Conservation (phyloP, 164 flowering plant species). For the Umbellularia californica region DNA sequence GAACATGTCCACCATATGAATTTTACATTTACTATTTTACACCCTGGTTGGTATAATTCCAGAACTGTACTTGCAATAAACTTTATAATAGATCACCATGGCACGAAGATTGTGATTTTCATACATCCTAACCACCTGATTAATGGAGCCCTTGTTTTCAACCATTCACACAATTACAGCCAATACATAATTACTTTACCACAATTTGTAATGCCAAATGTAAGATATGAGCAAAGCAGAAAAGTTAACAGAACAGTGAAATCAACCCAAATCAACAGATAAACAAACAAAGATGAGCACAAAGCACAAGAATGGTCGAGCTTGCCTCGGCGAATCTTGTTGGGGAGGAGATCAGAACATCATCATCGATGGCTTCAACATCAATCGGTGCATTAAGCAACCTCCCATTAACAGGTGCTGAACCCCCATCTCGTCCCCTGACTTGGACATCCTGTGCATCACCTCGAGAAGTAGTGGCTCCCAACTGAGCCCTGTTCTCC, state of each 20-base stretch:
- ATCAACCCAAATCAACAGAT: not conserved
- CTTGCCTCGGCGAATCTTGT: slow-evolving; percentile 64
- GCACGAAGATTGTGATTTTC: not conserved
- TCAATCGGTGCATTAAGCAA: slow-evolving; percentile 35
- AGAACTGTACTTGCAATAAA: not conserved
- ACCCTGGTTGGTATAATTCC: not conserved
- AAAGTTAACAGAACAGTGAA: not conserved
- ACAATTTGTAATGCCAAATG: not conserved
- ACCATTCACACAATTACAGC: not conserved
- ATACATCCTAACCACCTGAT: not conserved
- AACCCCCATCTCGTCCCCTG: slow-evolving; percentile 18
- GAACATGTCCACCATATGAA: no score
- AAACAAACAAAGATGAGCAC: not conserved
- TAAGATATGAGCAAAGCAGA: not conserved
- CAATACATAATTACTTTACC: no score
- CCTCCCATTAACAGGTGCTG: slow-evolving; percentile 8
- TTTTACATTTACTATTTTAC: no score
- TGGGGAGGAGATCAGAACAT: slow-evolving; percentile 62
- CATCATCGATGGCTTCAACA: slow-evolving; percentile 75
- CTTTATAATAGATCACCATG: not conserved
- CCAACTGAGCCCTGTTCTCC: slow-evolving; percentile 36
- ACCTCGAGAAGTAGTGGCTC: slow-evolving; percentile 17
- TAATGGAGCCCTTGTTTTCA: not conserved
- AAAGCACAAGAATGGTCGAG: not conserved
- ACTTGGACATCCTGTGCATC: slow-evolving; percentile 15